phyloP scores from a whole-genome alignment of 495 filamentous ascomycete species.

The Penicillium egyptiacum region DNA sequence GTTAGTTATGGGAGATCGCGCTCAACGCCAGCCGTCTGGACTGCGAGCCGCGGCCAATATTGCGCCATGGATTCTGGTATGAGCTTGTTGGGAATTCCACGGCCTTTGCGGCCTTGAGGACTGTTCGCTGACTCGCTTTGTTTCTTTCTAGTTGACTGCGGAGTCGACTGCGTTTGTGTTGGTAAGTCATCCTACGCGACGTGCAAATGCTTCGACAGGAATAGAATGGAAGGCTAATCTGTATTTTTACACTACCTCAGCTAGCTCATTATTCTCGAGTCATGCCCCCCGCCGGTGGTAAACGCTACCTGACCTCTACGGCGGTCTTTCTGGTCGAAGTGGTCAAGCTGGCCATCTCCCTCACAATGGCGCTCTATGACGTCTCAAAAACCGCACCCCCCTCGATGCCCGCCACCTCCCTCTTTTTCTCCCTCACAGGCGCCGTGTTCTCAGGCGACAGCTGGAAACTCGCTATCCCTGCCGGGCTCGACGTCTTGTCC shows the following conservation, averaged over 20 bases:
- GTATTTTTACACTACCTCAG: slow-evolving; percentile 36
- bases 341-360: slow-evolving; percentile 80
- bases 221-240: slow-evolving; percentile 16
- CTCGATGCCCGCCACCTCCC: slow-evolving; percentile 71
- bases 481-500: slow-evolving; percentile 82
- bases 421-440: slow-evolving; percentile 75
- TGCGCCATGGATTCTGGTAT: slow-evolving; percentile 75
- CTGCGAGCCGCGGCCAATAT: slow-evolving; percentile 74
- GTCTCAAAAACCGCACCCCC: slow-evolving; percentile 72
- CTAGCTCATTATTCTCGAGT: slow-evolving; percentile 90
- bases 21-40: slow-evolving; percentile 39
- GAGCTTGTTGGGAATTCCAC: slow-evolving; percentile 15
- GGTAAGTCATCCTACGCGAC: slow-evolving; percentile 30
- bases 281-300: slow-evolving; percentile 79
- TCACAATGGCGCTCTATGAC: slow-evolving; percentile 86
- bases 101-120: background rate
- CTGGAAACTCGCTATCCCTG: slow-evolving; percentile 94
- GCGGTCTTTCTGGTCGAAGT: slow-evolving; percentile 94
- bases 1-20: slow-evolving; percentile 39
- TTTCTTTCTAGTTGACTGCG: slow-evolving; percentile 34
- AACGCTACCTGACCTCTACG: slow-evolving; percentile 89
- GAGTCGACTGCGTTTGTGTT: slow-evolving; percentile 44
- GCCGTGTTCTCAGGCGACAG: slow-evolving; percentile 88
- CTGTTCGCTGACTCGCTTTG: slow-evolving; percentile 22
- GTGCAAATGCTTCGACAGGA: background rate